These are phyloP conservation scores for Magnaporthiopsis incrustans DNA, from an alignment of 2,329 filamentous ascomycete species.

Conservation along the genomic window DNA sequence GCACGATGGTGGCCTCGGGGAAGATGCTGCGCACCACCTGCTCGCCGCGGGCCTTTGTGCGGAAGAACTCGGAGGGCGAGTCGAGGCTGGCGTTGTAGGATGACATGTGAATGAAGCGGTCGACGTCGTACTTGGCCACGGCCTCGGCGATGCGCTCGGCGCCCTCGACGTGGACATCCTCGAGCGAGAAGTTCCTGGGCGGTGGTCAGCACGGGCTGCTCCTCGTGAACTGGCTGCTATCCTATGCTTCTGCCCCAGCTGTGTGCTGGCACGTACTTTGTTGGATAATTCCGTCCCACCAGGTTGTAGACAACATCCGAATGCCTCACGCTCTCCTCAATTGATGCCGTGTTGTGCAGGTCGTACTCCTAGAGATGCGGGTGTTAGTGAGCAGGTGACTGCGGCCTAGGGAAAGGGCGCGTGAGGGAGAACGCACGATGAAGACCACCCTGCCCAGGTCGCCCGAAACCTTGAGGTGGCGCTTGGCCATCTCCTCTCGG, in stretches of 20 bases:
- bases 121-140: conserved; percentile 94
- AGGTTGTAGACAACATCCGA: conserved; percentile 98
- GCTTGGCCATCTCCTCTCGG: conserved; percentile 96
- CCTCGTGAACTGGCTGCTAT: neutral
- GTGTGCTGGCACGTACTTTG: conserved; percentile 57
- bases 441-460: conserved; percentile 87
- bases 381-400: neutral
- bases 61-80: conserved; percentile 82
- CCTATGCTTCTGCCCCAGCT: neutral
- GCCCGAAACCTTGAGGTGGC: conserved; percentile 92
- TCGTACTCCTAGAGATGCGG: conserved; percentile 68
- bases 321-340: conserved; percentile 93
- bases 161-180: conserved; percentile 89
- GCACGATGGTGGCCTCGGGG: conserved; percentile 94
- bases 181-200: conserved; percentile 78
- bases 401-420: neutral
- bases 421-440: conserved; percentile 46
- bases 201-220: neutral
- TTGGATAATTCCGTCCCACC: conserved; percentile 88
- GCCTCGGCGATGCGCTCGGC: conserved; percentile 88
- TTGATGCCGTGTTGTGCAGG: conserved; percentile 85
- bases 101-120: conserved; percentile 93
- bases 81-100: conserved; percentile 81
- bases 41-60: conserved; percentile 83
- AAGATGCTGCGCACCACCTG: conserved; percentile 79